phyloP scores from a whole-genome alignment of 169 alveolate species.

The Plasmodium ovale region DNA sequence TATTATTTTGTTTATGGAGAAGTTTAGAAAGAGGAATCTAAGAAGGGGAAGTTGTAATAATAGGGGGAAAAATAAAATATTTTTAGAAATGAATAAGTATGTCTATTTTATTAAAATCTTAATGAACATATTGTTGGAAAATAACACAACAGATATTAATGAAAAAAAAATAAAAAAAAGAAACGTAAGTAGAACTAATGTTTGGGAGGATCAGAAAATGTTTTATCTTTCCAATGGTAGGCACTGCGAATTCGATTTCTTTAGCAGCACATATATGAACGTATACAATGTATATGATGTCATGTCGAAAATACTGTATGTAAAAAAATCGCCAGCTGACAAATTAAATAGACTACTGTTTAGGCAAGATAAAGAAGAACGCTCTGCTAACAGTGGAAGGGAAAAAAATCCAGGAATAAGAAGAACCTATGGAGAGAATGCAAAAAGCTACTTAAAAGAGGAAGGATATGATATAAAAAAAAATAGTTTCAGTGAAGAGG shows the following conservation, averaged over 20 bases:
- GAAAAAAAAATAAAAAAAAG: slow-evolving; percentile 25
- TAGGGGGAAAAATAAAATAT: slow-evolving; percentile 6
- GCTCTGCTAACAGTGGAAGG: not conserved
- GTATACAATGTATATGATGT: slow-evolving; percentile 16
- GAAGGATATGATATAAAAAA: too few relatives aligned
- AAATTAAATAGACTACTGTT: slow-evolving; percentile 9
- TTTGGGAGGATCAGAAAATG: not conserved
- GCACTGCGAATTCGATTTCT: not conserved
- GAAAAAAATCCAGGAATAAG: not conserved
- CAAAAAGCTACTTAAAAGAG: not conserved
- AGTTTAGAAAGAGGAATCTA: slow-evolving; percentile 6
- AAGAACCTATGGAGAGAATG: not conserved
- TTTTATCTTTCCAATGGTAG: slow-evolving; percentile 2
- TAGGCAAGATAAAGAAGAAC: not conserved
- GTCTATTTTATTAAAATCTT: slow-evolving; percentile 31
- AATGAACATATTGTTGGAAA: slow-evolving; percentile 16
- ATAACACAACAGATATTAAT: slow-evolving; percentile 3
- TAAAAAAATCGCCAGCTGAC: slow-evolving; percentile 15
- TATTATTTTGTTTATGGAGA: slow-evolving; percentile 40
- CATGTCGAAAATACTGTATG: slow-evolving; percentile 32
- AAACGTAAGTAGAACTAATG: slow-evolving; percentile 19
- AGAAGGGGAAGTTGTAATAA: not conserved
- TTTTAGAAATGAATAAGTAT: slow-evolving; percentile 55
- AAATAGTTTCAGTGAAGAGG: too few relatives aligned
- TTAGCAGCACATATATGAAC: slow-evolving; percentile 5